A percentile compares a stretch with the other conserved stretches of the same genome.
These are phyloP conservation scores for Aspergillus egyptiacus DNA, from an alignment of 495 filamentous ascomycete species.

Conservation along the genomic window DNA sequence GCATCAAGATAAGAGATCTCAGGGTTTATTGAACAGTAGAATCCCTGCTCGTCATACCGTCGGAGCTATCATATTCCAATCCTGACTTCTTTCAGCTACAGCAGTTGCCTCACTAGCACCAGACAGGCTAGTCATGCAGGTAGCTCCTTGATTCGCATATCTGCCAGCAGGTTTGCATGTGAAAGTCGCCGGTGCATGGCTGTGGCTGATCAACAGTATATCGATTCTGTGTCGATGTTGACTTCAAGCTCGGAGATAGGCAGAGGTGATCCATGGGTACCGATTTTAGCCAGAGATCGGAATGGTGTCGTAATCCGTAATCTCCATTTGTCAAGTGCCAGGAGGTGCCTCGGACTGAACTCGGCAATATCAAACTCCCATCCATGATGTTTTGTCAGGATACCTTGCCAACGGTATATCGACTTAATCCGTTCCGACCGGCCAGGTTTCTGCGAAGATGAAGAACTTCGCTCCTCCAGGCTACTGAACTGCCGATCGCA, in stretches of 20 bases:
- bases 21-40: not conserved
- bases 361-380: too few species aligned
- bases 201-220: too few species aligned
- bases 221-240: too few species aligned
- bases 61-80: not conserved
- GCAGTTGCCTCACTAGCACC: not conserved
- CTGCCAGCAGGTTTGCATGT: not conserved
- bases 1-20: too few species aligned
- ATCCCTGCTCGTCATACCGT: not conserved
- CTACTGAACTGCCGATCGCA: not conserved
- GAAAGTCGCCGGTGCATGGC: not conserved
- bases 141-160: not conserved
- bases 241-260: not conserved
- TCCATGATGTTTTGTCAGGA: too few species aligned
- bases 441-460: too few species aligned
- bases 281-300: not conserved
- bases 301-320: constrained; percentile 1
- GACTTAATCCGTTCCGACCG: too few species aligned
- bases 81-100: not conserved
- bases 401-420: too few species aligned
- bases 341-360: too few species aligned
- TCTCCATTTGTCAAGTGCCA: too few species aligned
- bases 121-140: not conserved
- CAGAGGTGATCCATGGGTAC: not conserved
- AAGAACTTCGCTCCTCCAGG: too few species aligned